Conservation (phyloP, 495 filamentous ascomycete genomes). For the Podospora pseudocomata region DNA sequence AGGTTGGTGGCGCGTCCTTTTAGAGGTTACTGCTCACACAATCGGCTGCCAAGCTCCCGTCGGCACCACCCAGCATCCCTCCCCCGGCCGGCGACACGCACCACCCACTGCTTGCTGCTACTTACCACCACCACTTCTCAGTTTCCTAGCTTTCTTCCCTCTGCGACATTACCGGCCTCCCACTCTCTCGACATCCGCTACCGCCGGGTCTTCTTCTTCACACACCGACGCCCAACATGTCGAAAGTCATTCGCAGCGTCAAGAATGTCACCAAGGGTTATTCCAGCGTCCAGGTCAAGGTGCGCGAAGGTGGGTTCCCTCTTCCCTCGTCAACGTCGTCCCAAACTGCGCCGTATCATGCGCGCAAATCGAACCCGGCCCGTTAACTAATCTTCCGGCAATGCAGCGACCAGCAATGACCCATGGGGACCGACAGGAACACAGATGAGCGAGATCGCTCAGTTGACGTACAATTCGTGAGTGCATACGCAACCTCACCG, state of each 20-base stretch:
- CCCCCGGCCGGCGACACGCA: constrained; percentile 6
- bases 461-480: constrained; percentile 95
- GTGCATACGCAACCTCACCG: constrained; percentile 26
- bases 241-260: constrained; percentile 94
- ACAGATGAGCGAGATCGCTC: constrained; percentile 98
- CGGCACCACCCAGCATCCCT: constrained; percentile 1
- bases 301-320: constrained; percentile 85
- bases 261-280: constrained; percentile 99
- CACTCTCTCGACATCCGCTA: constrained; percentile 2
- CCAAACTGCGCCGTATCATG: constrained; percentile 7
- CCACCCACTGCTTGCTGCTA: not conserved
- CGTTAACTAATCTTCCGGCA: constrained; percentile 20
- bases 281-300: constrained; percentile 94
- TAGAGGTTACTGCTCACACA: not conserved
- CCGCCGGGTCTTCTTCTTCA: constrained; percentile 8
- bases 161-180: constrained; percentile 17
- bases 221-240: constrained; percentile 61
- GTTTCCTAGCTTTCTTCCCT: constrained; percentile 4
- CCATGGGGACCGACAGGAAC: constrained; percentile 98
- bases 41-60: constrained; percentile 4
- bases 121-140: not conserved
- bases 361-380: constrained; percentile 6
- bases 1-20: not conserved
- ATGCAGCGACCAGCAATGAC: constrained; percentile 92
- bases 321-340: not conserved